Base-by-base conservation (phyloP, 2,329 filamentous ascomycete genomes). In the Phoma herbarum region DNA sequence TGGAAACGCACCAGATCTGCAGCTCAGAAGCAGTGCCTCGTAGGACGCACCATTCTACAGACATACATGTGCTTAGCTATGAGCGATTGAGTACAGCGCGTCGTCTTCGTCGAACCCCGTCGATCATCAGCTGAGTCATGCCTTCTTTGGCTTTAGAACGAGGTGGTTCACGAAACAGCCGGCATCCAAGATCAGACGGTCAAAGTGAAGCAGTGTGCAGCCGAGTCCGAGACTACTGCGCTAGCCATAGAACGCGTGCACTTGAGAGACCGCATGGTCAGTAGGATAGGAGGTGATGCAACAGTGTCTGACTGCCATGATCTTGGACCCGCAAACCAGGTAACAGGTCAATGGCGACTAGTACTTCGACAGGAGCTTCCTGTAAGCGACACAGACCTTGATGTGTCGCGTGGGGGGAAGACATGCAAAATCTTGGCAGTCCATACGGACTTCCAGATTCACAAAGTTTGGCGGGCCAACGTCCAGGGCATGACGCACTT, bases 401-500 rank as follows among this genome's bases (percentile, higher is more conserved):
- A 60, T 57, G 52, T 39, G 42, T 68, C 72, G 69, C 72, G 70
- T 75, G 71, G 64, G 48, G 45, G 43, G 60, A 59, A 73, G 71
- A 67, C 70, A 71, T 62, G 47, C 43, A 52, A 55, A 56, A 46
- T 31, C 65, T 71, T 69, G 71, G 67, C 67, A 50, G 43, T 42
- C 42, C 25, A 61, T 57, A 60, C 35, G 22, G 51, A 33, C 58
- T 58, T 68, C 61, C 58, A 58, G 54, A 63, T 60, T 65, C 61
- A 61, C 59, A 50, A 52, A 61, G 66, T 69, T 57, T 60, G 63
- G 58, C 44, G 60, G 57, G 47, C 57, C 50, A 56, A 46, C 62
- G 61, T 60, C 57, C 64, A 66, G 66, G 63, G 59, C 42, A 69
- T 72, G 70, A 74, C 69, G 72, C 72, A 66, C 73, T 73, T 66